Evolutionary conservation across 2,329 filamentous ascomycete species (phyloP).

Genomic region (Arthrobotrys megalospora): DNA sequence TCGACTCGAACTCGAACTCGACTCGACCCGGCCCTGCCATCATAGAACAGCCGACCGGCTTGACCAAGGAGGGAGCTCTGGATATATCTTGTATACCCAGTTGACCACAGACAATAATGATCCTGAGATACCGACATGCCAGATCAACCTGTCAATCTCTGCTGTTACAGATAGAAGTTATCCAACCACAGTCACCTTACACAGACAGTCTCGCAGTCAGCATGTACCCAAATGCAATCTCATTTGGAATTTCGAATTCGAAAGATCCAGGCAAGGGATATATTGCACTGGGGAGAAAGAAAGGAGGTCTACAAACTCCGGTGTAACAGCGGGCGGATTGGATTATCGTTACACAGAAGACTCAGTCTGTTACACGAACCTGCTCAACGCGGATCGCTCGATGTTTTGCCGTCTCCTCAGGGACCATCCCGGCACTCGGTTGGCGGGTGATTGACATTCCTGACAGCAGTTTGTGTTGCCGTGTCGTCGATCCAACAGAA

Average conservation of each 20-base stretch:
- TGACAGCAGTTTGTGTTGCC: conserved; percentile 18
- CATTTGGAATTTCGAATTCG: conserved; percentile 5
- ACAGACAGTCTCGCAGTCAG: neutral
- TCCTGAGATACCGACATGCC: conserved; percentile 11
- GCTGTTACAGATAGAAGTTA: conserved; percentile 14
- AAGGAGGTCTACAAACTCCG: conserved; percentile 10
- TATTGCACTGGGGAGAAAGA: neutral
- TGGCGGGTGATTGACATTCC: neutral
- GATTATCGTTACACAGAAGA: conserved; percentile 20
- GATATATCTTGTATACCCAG: neutral
- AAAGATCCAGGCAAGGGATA: conserved; percentile 7
- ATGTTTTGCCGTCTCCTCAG: conserved; percentile 9
- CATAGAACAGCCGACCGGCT: conserved; percentile 14
- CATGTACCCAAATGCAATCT: neutral
- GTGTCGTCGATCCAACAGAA: conserved; percentile 23
- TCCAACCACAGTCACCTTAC: conserved; percentile 32
- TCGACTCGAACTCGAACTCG: conserved; percentile 25
- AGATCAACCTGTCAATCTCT: conserved; percentile 20
- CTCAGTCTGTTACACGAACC: neutral
- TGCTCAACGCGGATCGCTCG: neutral
- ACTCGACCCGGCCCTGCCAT: neutral
- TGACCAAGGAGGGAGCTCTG: conserved; percentile 15
- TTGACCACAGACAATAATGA: neutral
- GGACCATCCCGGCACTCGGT: conserved; percentile 25
- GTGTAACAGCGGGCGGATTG: conserved; percentile 8